Percentiles rank a stretch among this genome's conserved stretches.
phyloP scores from a whole-genome alignment of 495 filamentous ascomycete species.

The Aspergillus nidulans region DNA sequence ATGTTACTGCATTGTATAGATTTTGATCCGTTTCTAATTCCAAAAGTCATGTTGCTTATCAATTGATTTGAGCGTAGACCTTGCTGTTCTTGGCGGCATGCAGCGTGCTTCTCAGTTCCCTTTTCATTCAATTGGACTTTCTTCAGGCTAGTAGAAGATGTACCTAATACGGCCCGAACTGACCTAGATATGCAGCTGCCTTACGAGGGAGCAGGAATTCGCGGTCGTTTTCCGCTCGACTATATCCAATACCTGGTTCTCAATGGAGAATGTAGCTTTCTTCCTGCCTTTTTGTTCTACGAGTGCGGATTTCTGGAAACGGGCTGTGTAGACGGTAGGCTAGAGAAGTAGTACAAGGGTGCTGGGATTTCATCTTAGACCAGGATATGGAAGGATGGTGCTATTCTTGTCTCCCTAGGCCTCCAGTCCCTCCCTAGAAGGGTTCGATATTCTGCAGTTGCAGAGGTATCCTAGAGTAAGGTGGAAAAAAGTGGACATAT shows the following conservation, averaged over 20 bases:
- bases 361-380: neutral
- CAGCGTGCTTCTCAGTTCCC: no score
- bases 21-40: neutral
- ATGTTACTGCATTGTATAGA: constrained; percentile 5
- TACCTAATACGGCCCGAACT: no score
- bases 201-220: no score
- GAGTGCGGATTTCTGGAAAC: neutral
- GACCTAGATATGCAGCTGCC: no score
- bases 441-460: no score
- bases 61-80: neutral
- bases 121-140: no score
- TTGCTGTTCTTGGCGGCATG: neutral
- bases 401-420: neutral
- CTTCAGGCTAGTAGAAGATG: no score
- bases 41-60: neutral
- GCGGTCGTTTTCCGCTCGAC: no score
- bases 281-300: no score
- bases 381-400: neutral
- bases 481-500: neutral
- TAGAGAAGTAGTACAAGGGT: neutral
- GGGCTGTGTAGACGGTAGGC: neutral
- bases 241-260: no score
- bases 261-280: no score
- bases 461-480: no score
- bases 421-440: neutral